Base-by-base conservation (phyloP, 192 early-diverging fungal genomes). In the Coemansia sp. region DNA sequence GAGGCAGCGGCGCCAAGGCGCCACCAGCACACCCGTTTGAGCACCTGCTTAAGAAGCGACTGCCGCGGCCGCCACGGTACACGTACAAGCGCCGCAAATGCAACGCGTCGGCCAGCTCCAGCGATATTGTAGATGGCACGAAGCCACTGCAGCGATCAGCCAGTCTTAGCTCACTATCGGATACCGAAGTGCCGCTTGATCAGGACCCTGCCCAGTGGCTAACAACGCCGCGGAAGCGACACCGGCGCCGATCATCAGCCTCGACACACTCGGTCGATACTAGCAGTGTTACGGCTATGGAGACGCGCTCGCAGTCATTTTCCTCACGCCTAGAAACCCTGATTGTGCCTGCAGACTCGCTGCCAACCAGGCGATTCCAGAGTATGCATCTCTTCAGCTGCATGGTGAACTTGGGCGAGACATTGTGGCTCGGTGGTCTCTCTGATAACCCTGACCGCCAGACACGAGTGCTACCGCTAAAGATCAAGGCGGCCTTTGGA, bases 191-290 rank as follows among this genome's bases (percentile, higher is more conserved):
- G 5, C 38, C 59, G 2, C 21, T 55, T 14, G 49, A 59, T 14
- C 56, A 58, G 38, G 66, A 76, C 27, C 73, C 73, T 3, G 73
- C 73, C 1, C 58, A 47, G 10, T 76, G 66, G 73, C 67, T 76
- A 27, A 66, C 73, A 3, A 76, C 73, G 5, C 73, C 73, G 5
- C 73, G 67, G 5, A 76, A 76, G 48, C 65, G 65, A 2, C 50
- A 41, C 25, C 52, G 59, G 27, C 56, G 61, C 21, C 26, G 65
- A 0, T 11, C 15, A 14, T 50, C 55, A 9, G 29, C 30, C 12
- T 42, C 47, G 3, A 15, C 26, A 25, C 51, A 17, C 23, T 39
- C 43, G 12, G 8, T 39, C 1, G 43, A 43, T 8, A 26, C 43
- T 29, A 14, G 19, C 10, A 45, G 36, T 5, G 12, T 39, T 7